Base-by-base conservation (phyloP, 768 basidiomycete species). In the Austroboletus festivus region DNA sequence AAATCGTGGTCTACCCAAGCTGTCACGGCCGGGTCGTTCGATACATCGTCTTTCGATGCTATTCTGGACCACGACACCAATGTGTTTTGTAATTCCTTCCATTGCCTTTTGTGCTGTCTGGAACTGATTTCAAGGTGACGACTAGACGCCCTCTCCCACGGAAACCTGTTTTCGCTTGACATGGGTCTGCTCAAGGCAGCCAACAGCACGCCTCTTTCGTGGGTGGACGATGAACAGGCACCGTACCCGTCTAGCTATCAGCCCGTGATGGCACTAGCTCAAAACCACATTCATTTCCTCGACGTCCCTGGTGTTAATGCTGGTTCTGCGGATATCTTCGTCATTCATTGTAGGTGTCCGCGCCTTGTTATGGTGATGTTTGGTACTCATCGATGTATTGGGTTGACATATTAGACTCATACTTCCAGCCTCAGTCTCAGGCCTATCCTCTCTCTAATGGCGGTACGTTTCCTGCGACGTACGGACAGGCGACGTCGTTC, bases 41-140 rank as follows among this genome's bases (percentile, higher is more conserved):
- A 93, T 63, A 77, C 81, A 4, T 65, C 74, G 2, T 78, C 80
- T 18, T 85, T 83, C 58, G 75, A 72, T 22, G 79, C 87, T 22
- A 83, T 95, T 52, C 78, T 97, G 28, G 93, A 97, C 70, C 93
- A 95, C 55, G 93, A 97, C 66, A 97, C 93, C 42, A 93, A 95
- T 53, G 82, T 86, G 51, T 86, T 96, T 70, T 93, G 86, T 87
- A 65, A 42, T 54, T 41, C 1, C 23, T 10, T 35, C 39, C 3
- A 15, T 3, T 42, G 21, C 7, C 43, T 4, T 4, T 7, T 11
- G 5, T 28, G 10, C 7, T 20, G 6, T 45, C 38, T 23, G 16
- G 35, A 15, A 37, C 35, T 37, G 4, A 37, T 11, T 4, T n/a
- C 28, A 28, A 12, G n/a, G 35, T 5, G 13, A 3, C 24, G n/a